Evolutionary conservation across 306 rosid genomes (phyloP).

Genomic region (Boehmeria nivea): DNA sequence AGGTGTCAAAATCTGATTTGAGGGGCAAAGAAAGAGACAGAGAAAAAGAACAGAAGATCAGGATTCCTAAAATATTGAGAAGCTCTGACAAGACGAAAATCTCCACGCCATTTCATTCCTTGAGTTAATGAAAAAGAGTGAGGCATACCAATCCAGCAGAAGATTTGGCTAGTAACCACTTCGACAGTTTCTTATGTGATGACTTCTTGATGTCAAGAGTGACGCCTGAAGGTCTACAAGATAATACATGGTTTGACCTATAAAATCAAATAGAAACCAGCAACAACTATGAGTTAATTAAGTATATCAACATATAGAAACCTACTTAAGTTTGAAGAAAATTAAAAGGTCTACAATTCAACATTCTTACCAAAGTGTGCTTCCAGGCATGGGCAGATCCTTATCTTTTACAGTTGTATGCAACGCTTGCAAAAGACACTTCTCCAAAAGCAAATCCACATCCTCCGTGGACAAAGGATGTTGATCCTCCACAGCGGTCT

Average conservation of each 20-base stretch:
- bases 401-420: constrained; percentile 81
- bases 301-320: neutral
- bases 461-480: constrained; percentile 59
- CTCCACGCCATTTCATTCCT: neutral
- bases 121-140: constrained; percentile 10
- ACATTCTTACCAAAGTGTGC: constrained; percentile 68
- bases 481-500: constrained; percentile 36
- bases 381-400: constrained; percentile 92
- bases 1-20: too few relatives aligned
- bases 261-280: constrained; percentile 12
- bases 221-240: constrained; percentile 78
- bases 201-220: constrained; percentile 89
- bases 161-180: constrained; percentile 84
- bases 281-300: constrained; percentile 16
- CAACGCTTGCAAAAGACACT: constrained; percentile 87
- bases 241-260: constrained; percentile 87
- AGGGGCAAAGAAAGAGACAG: too few relatives aligned
- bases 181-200: constrained; percentile 79
- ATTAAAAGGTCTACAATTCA: too few relatives aligned
- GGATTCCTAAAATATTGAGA: too few relatives aligned
- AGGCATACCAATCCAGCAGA: constrained; percentile 69
- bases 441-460: constrained; percentile 71
- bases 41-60: too few relatives aligned
- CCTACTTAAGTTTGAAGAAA: too few relatives aligned
- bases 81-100: neutral